Evolutionary conservation across 345 rosid species (phyloP).

Genomic region (Bruguiera parviflora): DNA sequence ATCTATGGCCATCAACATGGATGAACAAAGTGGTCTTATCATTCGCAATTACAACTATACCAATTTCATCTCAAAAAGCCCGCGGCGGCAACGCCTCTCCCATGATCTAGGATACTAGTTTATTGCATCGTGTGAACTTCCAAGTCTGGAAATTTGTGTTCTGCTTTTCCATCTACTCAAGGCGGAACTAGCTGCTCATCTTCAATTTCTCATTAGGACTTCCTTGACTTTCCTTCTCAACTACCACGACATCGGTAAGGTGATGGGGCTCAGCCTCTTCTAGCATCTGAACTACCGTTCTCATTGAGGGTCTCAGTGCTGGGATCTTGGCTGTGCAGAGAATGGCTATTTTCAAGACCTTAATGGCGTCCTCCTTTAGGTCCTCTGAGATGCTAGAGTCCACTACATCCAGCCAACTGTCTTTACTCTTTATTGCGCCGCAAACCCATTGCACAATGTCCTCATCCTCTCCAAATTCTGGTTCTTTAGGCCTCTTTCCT

Average conservation of each 20-base stretch:
- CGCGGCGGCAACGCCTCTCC: background rate
- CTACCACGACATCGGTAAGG: constrained; percentile 25
- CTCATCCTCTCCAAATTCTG: constrained; percentile 59
- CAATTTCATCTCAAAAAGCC: no score
- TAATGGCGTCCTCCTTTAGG: constrained; percentile 48
- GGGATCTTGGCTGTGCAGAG: constrained; percentile 64
- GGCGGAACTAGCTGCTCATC: background rate
- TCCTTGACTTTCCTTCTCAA: constrained; percentile 14
- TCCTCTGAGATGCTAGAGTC: constrained; percentile 43
- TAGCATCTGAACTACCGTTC: constrained; percentile 73
- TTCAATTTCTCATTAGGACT: background rate
- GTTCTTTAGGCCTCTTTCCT: constrained; percentile 64
- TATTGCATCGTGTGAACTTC: background rate
- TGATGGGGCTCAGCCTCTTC: constrained; percentile 54
- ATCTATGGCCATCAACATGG: no score
- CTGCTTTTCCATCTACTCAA: background rate
- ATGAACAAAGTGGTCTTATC: no score
- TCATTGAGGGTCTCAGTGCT: constrained; percentile 63
- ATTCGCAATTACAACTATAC: no score
- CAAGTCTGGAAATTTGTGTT: background rate
- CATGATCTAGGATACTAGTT: background rate
- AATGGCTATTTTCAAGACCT: constrained; percentile 56
- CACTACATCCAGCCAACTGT: constrained; percentile 39
- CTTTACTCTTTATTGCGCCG: constrained; percentile 36
- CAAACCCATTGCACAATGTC: constrained; percentile 68